These are phyloP conservation scores for Penicillium samsonianum DNA, from an alignment of 495 filamentous ascomycete genomes.

Conservation along the genomic window DNA sequence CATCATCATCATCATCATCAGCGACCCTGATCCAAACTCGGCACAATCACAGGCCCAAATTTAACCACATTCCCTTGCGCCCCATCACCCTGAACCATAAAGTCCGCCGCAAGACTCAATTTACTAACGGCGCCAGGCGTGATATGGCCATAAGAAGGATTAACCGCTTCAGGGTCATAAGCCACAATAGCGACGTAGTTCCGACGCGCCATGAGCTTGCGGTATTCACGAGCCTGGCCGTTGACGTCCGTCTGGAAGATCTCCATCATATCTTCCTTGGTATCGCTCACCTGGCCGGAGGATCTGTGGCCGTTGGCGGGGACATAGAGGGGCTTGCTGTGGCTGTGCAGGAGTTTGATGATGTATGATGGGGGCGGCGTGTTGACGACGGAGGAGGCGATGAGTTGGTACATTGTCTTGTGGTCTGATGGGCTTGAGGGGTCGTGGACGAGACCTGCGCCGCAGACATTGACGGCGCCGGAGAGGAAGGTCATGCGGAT, in stretches of 20 bases:
- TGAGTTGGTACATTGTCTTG: conserved; percentile 99
- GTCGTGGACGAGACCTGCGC: conserved; percentile 93
- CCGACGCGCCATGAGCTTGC: conserved; percentile 85
- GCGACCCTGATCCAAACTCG: conserved; percentile 81
- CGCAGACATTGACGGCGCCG: conserved; percentile 87
- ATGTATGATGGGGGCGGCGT: conserved; percentile 81
- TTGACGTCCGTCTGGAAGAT: conserved; percentile 91
- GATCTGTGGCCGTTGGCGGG: conserved; percentile 88
- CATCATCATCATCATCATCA: no score
- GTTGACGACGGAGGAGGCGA: conserved; percentile 88
- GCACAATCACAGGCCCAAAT: conserved; percentile 95
- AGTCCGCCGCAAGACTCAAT: conserved; percentile 90
- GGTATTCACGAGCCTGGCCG: conserved; percentile 75
- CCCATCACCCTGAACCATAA: conserved; percentile 94
- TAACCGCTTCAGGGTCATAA: conserved; percentile 82
- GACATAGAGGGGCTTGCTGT: conserved; percentile 83
- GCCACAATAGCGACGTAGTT: conserved; percentile 95
- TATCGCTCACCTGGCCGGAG: conserved; percentile 61
- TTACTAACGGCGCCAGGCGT: conserved; percentile 54
- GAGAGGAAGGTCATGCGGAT: conserved; percentile 95
- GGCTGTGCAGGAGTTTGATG: conserved; percentile 84
- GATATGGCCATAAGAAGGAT: conserved; percentile 51
- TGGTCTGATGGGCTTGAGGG: conserved; percentile 86
- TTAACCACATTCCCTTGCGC: conserved; percentile 78
- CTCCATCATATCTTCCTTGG: conserved; percentile 99